phyloP scores from a whole-genome alignment of 2,329 filamentous ascomycete species.

The Colletotrichum orchidophilum region DNA sequence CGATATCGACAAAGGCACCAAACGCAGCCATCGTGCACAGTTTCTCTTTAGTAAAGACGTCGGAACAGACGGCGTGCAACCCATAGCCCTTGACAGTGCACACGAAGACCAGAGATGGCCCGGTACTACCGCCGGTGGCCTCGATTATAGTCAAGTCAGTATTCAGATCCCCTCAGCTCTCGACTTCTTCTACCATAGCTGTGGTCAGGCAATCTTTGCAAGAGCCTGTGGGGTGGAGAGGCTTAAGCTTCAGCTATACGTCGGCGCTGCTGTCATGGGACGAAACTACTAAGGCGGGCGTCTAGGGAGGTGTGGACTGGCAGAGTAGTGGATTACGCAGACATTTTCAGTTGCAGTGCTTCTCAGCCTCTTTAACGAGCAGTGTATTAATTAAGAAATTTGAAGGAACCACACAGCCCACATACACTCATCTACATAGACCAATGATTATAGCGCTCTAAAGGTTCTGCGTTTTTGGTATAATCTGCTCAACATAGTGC shows the following conservation, averaged over 20 bases:
- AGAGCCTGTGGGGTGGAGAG: slow-evolving; percentile 28
- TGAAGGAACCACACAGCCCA: neutral
- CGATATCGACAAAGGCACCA: slow-evolving; percentile 30
- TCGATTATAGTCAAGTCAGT: slow-evolving; percentile 23
- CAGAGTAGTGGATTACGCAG: neutral
- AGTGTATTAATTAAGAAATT: neutral
- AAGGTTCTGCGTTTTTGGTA: neutral
- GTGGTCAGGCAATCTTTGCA: slow-evolving; percentile 31
- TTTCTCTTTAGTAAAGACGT: slow-evolving; percentile 28
- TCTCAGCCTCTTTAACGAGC: neutral
- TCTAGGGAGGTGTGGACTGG: slow-evolving; percentile 11
- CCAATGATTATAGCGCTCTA: neutral
- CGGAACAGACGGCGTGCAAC: slow-evolving; percentile 21
- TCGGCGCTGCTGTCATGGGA: slow-evolving; percentile 23
- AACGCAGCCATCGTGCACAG: slow-evolving; percentile 30
- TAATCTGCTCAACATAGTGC: neutral
- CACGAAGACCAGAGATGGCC: slow-evolving; percentile 27
- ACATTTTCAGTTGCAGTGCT: neutral
- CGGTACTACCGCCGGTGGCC: slow-evolving; percentile 32
- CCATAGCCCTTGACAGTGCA: slow-evolving; percentile 39
- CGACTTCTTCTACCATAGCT: slow-evolving; percentile 28
- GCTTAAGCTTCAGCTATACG: slow-evolving; percentile 30
- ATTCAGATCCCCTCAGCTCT: slow-evolving; percentile 6
- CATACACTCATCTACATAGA: neutral
- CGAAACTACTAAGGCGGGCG: slow-evolving; percentile 13